Evolutionary conservation across 257 asterid genomes (phyloP).

Genomic region (Nicotiana undulata): DNA sequence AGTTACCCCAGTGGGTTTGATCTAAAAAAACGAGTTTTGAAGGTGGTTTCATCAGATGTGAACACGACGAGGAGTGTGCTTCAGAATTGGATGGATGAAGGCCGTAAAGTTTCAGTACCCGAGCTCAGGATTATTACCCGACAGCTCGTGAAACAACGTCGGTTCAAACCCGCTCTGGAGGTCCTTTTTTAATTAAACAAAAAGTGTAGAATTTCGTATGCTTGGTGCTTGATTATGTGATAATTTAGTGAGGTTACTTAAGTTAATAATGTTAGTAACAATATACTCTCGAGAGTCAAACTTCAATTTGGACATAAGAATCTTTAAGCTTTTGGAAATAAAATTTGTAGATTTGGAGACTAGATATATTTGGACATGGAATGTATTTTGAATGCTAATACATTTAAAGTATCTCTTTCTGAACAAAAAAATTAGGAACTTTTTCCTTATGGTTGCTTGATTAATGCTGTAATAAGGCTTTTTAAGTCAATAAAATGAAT

Average conservation of each 20-base stretch:
- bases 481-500: not conserved
- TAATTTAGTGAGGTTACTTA: not conserved
- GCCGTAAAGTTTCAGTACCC: constrained; percentile 15
- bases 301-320: no score
- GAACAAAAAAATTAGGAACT: not conserved
- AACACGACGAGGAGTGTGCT: constrained; percentile 19
- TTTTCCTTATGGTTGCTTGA: not conserved
- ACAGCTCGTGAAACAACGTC: constrained; percentile 17
- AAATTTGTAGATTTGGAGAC: no score
- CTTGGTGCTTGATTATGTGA: not conserved
- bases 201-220: not conserved
- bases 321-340: no score
- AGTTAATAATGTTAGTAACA: not conserved
- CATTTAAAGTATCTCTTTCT: not conserved
- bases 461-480: not conserved
- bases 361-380: no score
- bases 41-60: constrained; percentile 10
- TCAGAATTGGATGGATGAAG: constrained; percentile 28
- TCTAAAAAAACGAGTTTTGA: constrained; percentile 9
- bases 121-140: constrained; percentile 23
- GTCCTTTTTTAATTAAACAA: constrained; percentile 5
- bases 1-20: not conserved
- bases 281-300: not conserved
- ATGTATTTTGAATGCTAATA: not conserved
- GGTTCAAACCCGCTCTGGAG: constrained; percentile 23